These are phyloP conservation scores for Nephelium lappaceum DNA, from an alignment of 345 rosid species.

Conservation along the genomic window DNA sequence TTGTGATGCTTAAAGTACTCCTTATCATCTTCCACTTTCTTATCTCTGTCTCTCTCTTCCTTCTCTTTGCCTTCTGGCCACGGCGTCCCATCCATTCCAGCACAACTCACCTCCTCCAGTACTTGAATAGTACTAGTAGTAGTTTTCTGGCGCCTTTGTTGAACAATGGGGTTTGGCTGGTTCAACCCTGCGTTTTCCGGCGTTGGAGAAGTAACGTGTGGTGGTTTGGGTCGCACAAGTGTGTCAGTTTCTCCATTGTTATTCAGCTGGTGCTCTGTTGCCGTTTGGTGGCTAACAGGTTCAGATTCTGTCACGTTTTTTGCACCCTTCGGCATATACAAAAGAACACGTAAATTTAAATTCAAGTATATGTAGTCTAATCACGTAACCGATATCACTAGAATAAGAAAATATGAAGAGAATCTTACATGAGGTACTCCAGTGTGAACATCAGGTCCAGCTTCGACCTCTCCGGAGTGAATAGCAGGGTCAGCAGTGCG, in stretches of 20 bases:
- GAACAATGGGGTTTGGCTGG: constrained; percentile 48
- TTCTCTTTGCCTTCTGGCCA: constrained; percentile 35
- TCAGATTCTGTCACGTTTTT: constrained; percentile 43
- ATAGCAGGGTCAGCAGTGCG: constrained; percentile 46
- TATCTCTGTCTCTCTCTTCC: constrained; percentile 15
- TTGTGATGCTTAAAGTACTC: constrained; percentile 59
- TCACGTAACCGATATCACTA: neutral
- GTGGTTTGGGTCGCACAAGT: constrained; percentile 45
- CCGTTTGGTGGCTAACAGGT: constrained; percentile 28
- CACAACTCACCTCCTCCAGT: constrained; percentile 42
- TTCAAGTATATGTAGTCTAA: neutral
- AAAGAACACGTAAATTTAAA: neutral
- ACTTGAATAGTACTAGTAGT: neutral
- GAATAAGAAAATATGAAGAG: neutral
- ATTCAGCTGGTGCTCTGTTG: constrained; percentile 20
- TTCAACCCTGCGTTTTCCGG: constrained; percentile 46
- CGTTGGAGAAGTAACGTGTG: constrained; percentile 39
- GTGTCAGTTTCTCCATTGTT: constrained; percentile 37
- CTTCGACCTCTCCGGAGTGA: constrained; percentile 41
- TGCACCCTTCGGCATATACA: constrained; percentile 38
- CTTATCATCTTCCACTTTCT: constrained; percentile 35
- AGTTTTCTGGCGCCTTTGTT: constrained; percentile 45
- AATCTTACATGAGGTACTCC: constrained; percentile 48
- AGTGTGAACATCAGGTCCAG: constrained; percentile 44
- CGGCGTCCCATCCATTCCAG: constrained; percentile 62